A percentile compares a stretch with the other conserved stretches of the same genome.
Conservation (phyloP, 164 flowering plant genomes). For the Dillenia turbinata region DNA sequence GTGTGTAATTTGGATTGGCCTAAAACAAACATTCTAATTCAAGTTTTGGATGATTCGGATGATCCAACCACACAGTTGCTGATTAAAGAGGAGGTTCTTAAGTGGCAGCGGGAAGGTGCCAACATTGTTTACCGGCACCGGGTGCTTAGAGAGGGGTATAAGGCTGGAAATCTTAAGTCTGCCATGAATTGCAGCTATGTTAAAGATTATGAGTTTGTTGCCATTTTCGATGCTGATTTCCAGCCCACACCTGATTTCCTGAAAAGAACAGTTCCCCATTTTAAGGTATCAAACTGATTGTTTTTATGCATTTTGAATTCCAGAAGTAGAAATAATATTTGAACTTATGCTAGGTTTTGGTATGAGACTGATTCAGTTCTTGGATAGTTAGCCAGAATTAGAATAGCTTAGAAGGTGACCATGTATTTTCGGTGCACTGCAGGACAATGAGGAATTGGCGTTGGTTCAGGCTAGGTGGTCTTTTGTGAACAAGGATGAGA, state of each 20-base stretch:
- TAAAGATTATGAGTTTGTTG: slow-evolving; percentile 87
- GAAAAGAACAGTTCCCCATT: slow-evolving; percentile 73
- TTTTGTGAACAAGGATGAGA: slow-evolving; percentile 96
- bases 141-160: slow-evolving; percentile 84
- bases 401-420: too few relatives aligned
- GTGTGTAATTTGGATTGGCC: slow-evolving; percentile 98
- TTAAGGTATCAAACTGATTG: slow-evolving; percentile 45
- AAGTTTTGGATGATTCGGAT: slow-evolving; percentile 89
- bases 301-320: not conserved
- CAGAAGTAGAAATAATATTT: too few relatives aligned
- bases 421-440: slow-evolving; percentile 6
- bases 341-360: too few relatives aligned
- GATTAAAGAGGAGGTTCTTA: slow-evolving; percentile 85
- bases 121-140: slow-evolving; percentile 80
- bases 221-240: slow-evolving; percentile 96
- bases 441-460: slow-evolving; percentile 87
- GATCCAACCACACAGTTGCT: slow-evolving; percentile 71
- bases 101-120: slow-evolving; percentile 86
- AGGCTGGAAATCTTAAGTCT: slow-evolving; percentile 96
- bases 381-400: too few relatives aligned
- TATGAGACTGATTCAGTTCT: too few relatives aligned
- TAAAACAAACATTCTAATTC: slow-evolving; percentile 65
- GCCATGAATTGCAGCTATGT: slow-evolving; percentile 96
- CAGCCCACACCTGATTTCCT: slow-evolving; percentile 89
- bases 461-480: slow-evolving; percentile 99